phyloP scores from a whole-genome alignment of 345 rosid species.

The Melastoma malabathricum region DNA sequence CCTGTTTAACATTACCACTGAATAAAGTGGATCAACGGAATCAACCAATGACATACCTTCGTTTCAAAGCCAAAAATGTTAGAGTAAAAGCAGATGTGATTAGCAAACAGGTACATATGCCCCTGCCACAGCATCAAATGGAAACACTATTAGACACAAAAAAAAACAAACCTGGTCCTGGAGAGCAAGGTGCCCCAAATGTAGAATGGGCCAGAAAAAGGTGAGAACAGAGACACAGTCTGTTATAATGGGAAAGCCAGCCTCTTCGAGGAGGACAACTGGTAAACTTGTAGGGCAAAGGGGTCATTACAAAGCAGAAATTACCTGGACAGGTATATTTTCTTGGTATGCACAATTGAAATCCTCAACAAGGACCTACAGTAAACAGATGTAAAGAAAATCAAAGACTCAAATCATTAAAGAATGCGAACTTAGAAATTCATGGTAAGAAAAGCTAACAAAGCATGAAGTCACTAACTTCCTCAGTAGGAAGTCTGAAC shows the following conservation, averaged over 20 bases:
- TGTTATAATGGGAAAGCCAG: neutral
- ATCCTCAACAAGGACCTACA: conserved; percentile 74
- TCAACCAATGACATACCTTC: conserved; percentile 39
- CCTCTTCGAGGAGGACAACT: too few species aligned
- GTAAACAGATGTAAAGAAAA: neutral
- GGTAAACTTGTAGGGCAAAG: neutral
- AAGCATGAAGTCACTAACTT: too few species aligned
- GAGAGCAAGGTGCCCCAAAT: neutral
- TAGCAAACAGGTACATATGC: conserved; percentile 84
- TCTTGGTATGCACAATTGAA: conserved; percentile 97
- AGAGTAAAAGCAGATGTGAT: conserved; percentile 79
- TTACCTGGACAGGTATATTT: conserved; percentile 87
- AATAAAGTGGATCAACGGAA: too few species aligned
- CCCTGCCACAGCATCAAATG: conserved; percentile 49
- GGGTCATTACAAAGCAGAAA: neutral
- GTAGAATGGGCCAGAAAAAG: neutral
- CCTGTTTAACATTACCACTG: too few species aligned
- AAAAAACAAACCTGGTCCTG: neutral
- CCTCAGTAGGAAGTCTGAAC: too few species aligned
- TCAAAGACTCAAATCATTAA: too few species aligned
- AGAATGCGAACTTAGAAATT: too few species aligned
- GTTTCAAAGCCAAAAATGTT: conserved; percentile 99
- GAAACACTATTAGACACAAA: neutral
- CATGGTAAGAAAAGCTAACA: too few species aligned
- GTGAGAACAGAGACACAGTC: neutral